Conservation (phyloP, 106 monocot genomes). For the Acorus calamus region DNA sequence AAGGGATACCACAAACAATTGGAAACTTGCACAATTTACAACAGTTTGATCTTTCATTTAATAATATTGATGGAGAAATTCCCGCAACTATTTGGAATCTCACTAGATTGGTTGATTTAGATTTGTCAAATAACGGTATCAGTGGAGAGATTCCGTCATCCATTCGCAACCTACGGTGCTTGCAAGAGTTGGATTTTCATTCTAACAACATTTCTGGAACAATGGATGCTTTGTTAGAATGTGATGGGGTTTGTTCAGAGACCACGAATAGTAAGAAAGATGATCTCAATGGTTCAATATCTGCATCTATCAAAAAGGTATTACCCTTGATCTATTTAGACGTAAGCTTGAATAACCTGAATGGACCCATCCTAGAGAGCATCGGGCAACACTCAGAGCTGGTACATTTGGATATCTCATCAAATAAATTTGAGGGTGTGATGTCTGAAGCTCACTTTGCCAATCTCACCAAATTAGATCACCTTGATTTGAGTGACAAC, state of each 20-base stretch:
- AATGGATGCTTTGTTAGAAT: too few species aligned
- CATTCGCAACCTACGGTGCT: too few species aligned
- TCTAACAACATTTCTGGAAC: too few species aligned
- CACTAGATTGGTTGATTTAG: neutral
- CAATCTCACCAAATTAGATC: slow-evolving; percentile 9
- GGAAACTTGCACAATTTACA: too few species aligned
- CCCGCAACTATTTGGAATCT: too few species aligned
- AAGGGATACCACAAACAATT: too few species aligned
- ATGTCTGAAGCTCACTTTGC: slow-evolving; percentile 31
- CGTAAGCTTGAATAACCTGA: slow-evolving; percentile 12
- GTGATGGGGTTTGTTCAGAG: neutral
- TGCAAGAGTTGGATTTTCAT: too few species aligned
- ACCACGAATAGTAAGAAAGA: neutral
- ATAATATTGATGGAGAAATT: too few species aligned
- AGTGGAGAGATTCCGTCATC: neutral
- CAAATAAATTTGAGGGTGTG: slow-evolving; percentile 18
- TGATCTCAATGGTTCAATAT: slow-evolving; percentile 11
- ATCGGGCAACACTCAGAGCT: slow-evolving; percentile 16
- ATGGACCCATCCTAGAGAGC: slow-evolving; percentile 2
- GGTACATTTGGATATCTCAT: slow-evolving; percentile 1
- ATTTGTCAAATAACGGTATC: neutral
- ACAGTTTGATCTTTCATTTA: too few species aligned
- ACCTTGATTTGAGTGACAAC: slow-evolving; percentile 8
- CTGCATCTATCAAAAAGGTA: slow-evolving; percentile 3
- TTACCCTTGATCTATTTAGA: slow-evolving; percentile 2